Evolutionary conservation across 1,139 yeast genomes (phyloP).

Genomic region (Nakaseomyces delphensis): DNA sequence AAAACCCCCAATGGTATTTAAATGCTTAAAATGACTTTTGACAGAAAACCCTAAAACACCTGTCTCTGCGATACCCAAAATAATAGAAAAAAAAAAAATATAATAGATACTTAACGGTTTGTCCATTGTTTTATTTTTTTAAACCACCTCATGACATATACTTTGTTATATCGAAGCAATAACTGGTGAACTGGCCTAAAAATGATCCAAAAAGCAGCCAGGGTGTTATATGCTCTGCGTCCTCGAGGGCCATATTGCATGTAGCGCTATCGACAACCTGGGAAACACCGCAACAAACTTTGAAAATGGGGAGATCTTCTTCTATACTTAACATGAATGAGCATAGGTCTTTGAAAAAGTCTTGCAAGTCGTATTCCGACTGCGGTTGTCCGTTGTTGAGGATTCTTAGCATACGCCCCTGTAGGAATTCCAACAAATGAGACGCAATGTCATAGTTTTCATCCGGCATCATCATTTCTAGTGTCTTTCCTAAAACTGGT

Average conservation of each 20-base stretch:
- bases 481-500: neutral
- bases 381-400: neutral
- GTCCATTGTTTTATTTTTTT: too few species aligned
- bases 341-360: conserved; percentile 6
- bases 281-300: conserved; percentile 2
- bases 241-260: conserved; percentile 5
- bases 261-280: conserved; percentile 2
- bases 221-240: conserved; percentile 1
- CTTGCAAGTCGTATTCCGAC: conserved; percentile 1
- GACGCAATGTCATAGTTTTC: conserved; percentile 6
- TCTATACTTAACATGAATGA: neutral
- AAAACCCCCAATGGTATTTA: too few species aligned
- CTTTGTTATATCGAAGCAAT: conserved; percentile 6
- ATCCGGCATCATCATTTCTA: conserved; percentile 2
- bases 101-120: too few species aligned
- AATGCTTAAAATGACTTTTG: too few species aligned
- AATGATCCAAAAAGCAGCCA: conserved; percentile 6
- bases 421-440: neutral
- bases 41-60: too few species aligned
- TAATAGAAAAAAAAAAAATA: too few species aligned
- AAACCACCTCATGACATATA: conserved; percentile 4
- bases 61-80: too few species aligned
- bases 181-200: conserved; percentile 4
- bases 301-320: conserved; percentile 2
- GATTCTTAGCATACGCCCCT: conserved; percentile 1